Percentiles rank a stretch among this genome's conserved stretches.
Evolutionary conservation across 2,329 filamentous ascomycete genomes (phyloP).

Genomic region (Venturia aucupariae): DNA sequence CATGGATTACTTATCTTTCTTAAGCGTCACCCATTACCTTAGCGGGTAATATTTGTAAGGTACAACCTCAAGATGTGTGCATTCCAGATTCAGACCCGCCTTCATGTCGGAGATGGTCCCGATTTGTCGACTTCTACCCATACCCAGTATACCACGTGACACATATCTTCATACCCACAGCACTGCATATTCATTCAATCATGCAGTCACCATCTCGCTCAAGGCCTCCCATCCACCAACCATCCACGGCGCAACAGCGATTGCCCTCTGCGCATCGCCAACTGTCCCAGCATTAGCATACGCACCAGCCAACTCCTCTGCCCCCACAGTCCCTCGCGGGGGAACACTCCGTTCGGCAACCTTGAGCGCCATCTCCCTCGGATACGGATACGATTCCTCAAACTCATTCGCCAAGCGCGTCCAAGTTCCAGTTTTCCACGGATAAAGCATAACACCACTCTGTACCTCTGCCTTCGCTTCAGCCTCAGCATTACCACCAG

Average conservation of each 20-base stretch:
- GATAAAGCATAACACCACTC: constrained; percentile 70
- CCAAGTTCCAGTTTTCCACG: constrained; percentile 75
- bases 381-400: constrained; percentile 41
- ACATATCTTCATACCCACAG: not conserved
- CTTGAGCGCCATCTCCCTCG: constrained; percentile 69
- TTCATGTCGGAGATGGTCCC: no score
- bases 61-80: not conserved
- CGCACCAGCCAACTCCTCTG: constrained; percentile 60
- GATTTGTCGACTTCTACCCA: no score
- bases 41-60: constrained; percentile 16
- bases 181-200: not conserved
- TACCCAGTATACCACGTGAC: not conserved
- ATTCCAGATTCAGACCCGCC: no score
- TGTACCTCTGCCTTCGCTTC: constrained; percentile 64
- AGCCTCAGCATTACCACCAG: constrained; percentile 40
- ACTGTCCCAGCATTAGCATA: constrained; percentile 64
- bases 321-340: constrained; percentile 58
- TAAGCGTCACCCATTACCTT: not conserved
- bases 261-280: constrained; percentile 65
- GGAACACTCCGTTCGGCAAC: constrained; percentile 69
- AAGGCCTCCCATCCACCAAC: constrained; percentile 55
- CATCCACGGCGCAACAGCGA: constrained; percentile 76
- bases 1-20: not conserved
- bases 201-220: constrained; percentile 20
- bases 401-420: constrained; percentile 53